These are phyloP conservation scores for Akanthomyces muscarius DNA, from an alignment of 2,329 filamentous ascomycete genomes.

Conservation along the genomic window DNA sequence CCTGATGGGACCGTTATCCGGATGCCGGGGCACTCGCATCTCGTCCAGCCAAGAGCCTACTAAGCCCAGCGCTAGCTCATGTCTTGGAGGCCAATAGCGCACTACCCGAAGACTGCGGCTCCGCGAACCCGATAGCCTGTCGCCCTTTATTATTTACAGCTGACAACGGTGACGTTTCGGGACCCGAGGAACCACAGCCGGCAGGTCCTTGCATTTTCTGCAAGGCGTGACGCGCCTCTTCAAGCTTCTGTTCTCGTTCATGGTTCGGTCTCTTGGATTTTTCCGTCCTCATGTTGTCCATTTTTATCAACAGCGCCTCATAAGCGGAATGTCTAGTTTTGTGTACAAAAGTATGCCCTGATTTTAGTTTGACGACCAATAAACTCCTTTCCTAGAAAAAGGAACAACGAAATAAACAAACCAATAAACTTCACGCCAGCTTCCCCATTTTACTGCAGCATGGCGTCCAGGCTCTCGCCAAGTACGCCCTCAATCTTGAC, in stretches of 20 bases:
- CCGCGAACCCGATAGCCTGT: not conserved
- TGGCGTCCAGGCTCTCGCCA: conserved; percentile 85
- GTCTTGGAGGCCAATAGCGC: not conserved
- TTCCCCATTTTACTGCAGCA: conserved; percentile 67
- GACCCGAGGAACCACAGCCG: not conserved
- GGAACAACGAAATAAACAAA: not conserved
- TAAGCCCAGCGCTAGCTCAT: not conserved
- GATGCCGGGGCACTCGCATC: not conserved
- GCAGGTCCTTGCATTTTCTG: not conserved
- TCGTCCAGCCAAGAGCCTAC: not conserved
- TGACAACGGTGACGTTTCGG: conserved; percentile 11
- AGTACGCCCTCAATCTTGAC: conserved; percentile 82
- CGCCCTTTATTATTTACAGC: not conserved
- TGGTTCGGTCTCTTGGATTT: not conserved
- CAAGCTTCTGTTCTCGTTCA: not conserved
- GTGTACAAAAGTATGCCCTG: not conserved
- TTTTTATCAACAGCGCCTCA: not conserved
- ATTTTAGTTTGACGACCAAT: conserved; percentile 5
- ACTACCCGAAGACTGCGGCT: conserved; percentile 7
- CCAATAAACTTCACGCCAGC: not conserved
- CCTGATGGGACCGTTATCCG: not conserved
- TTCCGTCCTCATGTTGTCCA: not conserved
- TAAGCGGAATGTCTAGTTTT: not conserved
- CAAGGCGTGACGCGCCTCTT: not conserved
- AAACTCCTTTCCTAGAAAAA: conserved; percentile 25